Conservation (phyloP, 805 yeast species). For the Naumovozyma castellii region DNA sequence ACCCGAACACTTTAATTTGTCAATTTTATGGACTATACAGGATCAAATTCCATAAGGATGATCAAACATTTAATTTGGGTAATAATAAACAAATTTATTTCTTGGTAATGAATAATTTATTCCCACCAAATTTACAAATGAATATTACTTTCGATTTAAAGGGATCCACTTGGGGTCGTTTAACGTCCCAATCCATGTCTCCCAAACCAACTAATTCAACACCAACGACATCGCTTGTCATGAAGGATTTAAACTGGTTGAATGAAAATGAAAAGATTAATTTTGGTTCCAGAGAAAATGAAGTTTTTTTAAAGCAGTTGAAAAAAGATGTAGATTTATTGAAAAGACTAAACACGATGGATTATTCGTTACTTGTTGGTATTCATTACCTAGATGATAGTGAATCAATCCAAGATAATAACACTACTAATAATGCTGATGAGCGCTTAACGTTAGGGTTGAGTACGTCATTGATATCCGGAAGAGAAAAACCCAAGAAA, state of each 20-base stretch:
- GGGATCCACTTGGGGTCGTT: constrained; percentile 82
- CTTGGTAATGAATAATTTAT: constrained; percentile 90
- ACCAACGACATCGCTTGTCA: constrained; percentile 32
- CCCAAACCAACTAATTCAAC: constrained; percentile 14
- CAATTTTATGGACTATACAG: constrained; percentile 95
- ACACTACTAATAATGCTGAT: constrained; percentile 6
- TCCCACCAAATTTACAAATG: constrained; percentile 86
- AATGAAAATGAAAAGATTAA: constrained; percentile 52
- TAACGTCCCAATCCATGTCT: no score
- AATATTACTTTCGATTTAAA: constrained; percentile 83
- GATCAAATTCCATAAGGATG: constrained; percentile 59
- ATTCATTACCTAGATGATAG: constrained; percentile 65
- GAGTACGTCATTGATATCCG: constrained; percentile 39
- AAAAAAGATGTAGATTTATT: constrained; percentile 64
- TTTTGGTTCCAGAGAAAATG: constrained; percentile 57
- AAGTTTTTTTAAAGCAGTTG: constrained; percentile 54
- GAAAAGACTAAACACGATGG: constrained; percentile 79
- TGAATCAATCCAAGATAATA: neutral
- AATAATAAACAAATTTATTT: constrained; percentile 71
- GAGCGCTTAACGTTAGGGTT: constrained; percentile 56
- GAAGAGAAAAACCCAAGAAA: constrained; percentile 23
- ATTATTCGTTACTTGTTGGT: constrained; percentile 82
- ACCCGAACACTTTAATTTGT: constrained; percentile 81
- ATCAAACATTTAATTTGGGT: constrained; percentile 9
- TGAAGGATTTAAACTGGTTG: constrained; percentile 86